Evolutionary conservation across 2,329 filamentous ascomycete genomes (phyloP), one percentile per base, ranked within the genome.

Genomic region (Gliomastix tumulicola): DNA sequence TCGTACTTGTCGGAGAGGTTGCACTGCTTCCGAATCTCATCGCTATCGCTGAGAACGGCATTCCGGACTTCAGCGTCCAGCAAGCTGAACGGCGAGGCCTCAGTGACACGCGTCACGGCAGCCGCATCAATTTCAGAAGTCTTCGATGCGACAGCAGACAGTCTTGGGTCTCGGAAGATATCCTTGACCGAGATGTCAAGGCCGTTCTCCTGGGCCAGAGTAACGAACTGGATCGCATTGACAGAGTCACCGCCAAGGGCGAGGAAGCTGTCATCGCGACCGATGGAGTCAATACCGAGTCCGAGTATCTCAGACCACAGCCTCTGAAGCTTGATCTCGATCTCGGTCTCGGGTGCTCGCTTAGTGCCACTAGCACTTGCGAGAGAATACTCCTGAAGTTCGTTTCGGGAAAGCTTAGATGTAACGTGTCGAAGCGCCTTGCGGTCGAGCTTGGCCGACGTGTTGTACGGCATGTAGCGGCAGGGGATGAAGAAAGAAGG

Each of bases 171-270:
- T 15, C 38, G 33, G 13, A 49, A 48, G 11, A 49, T 35, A 7
- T 43, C 44, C 13, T 40, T 43, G 9, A 46, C 39, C 0, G 38
- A 37, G 6, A 48, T 16, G 1, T 12, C 8, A 6, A 46, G 25
- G 3, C 42, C 38, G 3, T 18, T 19, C 17, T 35, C 21, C 10
- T 42, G 39, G 9, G 40, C 35, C 7, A 30, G 11, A 10, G 39
- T 31, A 8, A 35, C 42, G 3, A 48, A 21, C 7, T 41, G 36
- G 13, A 55, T 55, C 2, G 50, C 49, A 1, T 40, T 39, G 12
- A 55, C 43, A 2, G 33, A 35, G 25, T 49, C 46, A 9, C 47
- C 47, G 16, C 47, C 47, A 17, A 49, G 37, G 10, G 39, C 32
- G 7, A 49, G 21, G 35, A 49, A 50, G 32, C 35, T 42, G 20